Evolutionary conservation across 1,284 basidiomycete species (phyloP), one percentile per base, ranked within the genome.

Genomic region (Sanghuangporus baumii): DNA sequence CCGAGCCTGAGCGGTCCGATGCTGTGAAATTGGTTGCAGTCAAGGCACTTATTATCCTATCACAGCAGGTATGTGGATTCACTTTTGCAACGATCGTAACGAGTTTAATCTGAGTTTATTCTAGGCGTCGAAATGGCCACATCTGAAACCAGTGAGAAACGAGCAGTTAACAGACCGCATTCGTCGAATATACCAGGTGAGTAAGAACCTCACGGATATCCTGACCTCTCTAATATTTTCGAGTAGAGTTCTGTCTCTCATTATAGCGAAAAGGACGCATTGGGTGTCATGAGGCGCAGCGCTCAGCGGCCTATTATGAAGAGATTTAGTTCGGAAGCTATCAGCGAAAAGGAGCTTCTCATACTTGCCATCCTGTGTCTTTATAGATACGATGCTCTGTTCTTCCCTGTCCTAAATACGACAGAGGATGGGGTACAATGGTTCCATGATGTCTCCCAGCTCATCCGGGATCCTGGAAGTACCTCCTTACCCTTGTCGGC

Each of bases 1-100:
- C 94, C 31, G 85, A 89, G 66, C 83, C 89, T 7, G 89, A 92
- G 66, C 81, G 87, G 41, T 87, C 89, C 0, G 88, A 93, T 55
- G 85, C 87, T 3, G 84, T 91, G 67, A 94, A 93, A 76, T 82
- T 89, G n/a, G 84, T 84, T 63, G 91, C 81, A 1, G 78, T 93
- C 57, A 85, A 87, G 66, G 90, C 92, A 0, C 85, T 80, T 67
- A 71, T 87, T 47, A 84, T 83, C 0, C 67, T 83, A 34, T 70
- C 75, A n/a, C 26, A 60, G 54, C 62, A 59, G 61, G 55, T 64
- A 18, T 40, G 37, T n/a, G 20, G n/a, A 34, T 57, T 14, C 18
- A n/a, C 26, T 3, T 31, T 31, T 3, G 26, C 26, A 3, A 31
- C 41, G 23, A 20, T 16, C 5, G 31, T 52, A 18, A 37, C 48